These are phyloP conservation scores for Penicillium robsamsonii DNA, from an alignment of 495 filamentous ascomycete species.

Conservation along the genomic window DNA sequence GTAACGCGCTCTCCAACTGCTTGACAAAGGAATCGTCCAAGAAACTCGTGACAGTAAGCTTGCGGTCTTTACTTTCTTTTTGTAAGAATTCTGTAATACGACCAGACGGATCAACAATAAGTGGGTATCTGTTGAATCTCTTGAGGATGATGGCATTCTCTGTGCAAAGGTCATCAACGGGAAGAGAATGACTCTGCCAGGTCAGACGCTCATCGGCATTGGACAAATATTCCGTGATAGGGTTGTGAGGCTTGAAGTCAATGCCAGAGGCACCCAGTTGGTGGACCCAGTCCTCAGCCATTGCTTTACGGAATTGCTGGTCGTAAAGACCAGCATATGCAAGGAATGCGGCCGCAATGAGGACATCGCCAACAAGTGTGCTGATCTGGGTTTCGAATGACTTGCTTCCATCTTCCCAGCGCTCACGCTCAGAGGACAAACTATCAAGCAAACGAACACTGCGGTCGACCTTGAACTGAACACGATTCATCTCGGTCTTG, in stretches of 20 bases:
- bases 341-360: conserved; percentile 92
- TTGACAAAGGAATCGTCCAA: conserved; percentile 97
- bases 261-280: conserved; percentile 89
- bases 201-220: conserved; percentile 91
- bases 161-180: conserved; percentile 98
- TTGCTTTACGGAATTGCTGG: conserved; percentile 93
- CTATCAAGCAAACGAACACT: conserved; percentile 93
- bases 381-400: conserved; percentile 97
- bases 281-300: conserved; percentile 96
- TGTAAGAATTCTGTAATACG: conserved; percentile 92
- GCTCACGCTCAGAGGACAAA: conserved; percentile 83
- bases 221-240: conserved; percentile 93
- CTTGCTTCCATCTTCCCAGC: conserved; percentile 96
- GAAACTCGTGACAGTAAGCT: conserved; percentile 96
- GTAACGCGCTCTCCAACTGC: conserved; percentile 90
- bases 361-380: conserved; percentile 91
- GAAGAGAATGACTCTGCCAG: conserved; percentile 93
- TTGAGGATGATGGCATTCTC: conserved; percentile 98
- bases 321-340: conserved; percentile 98
- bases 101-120: conserved; percentile 97
- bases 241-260: conserved; percentile 87
- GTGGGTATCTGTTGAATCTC: conserved; percentile 94
- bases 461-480: conserved; percentile 96
- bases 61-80: conserved; percentile 87
- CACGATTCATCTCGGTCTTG: conserved; percentile 91